Evolutionary conservation across 148 eudicot species (phyloP).

Genomic region (Nepenthes gracilis): DNA sequence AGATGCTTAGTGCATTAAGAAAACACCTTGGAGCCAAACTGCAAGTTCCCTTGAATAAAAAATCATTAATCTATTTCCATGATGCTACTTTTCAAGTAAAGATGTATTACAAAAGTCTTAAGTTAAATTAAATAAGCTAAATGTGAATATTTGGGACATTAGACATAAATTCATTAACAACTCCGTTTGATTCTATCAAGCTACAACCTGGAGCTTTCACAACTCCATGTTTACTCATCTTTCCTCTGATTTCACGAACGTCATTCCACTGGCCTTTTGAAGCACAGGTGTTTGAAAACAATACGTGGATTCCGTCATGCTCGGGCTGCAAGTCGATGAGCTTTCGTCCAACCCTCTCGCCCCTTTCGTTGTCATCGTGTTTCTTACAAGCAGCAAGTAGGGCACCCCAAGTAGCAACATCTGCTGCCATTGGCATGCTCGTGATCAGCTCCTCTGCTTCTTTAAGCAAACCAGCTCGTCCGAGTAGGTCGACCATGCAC

Average conservation of each 20-base stretch:
- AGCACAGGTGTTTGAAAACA: constrained; percentile 53
- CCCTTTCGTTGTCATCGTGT: constrained; percentile 46
- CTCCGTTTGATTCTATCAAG: constrained; percentile 38
- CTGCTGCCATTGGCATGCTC: constrained; percentile 62
- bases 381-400: constrained; percentile 57
- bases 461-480: constrained; percentile 51
- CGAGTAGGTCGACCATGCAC: constrained; percentile 79
- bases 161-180: constrained; percentile 16
- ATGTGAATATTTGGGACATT: too few species aligned
- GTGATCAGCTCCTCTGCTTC: constrained; percentile 63
- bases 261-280: constrained; percentile 52
- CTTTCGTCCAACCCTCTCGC: constrained; percentile 55
- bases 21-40: too few species aligned
- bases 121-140: too few species aligned
- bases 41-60: too few species aligned
- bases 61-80: too few species aligned
- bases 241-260: constrained; percentile 34
- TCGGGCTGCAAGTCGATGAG: constrained; percentile 52
- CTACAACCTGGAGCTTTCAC: constrained; percentile 62
- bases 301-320: constrained; percentile 58
- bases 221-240: constrained; percentile 34
- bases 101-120: too few species aligned
- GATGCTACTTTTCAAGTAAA: too few species aligned
- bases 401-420: constrained; percentile 69
- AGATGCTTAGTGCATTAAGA: too few species aligned